Percentiles rank a stretch among this genome's conserved stretches.
Evolutionary conservation across 2,329 filamentous ascomycete genomes (phyloP).

Genomic region (Juglanconis juglandina): DNA sequence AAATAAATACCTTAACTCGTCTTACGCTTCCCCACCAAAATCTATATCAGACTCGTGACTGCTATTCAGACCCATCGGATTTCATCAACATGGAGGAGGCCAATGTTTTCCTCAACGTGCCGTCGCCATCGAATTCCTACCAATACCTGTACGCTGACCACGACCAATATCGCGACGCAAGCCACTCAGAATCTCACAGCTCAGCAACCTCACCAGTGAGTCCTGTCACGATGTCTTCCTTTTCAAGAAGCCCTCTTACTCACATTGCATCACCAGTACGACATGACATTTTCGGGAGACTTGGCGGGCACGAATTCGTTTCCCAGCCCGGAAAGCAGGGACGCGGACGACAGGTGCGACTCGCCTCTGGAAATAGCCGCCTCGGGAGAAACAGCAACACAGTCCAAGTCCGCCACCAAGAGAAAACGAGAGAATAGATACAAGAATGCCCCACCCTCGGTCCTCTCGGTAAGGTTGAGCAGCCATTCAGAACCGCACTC

Average conservation of each 20-base stretch:
- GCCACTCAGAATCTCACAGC: constrained; percentile 35
- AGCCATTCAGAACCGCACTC: background rate
- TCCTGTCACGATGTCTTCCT: background rate
- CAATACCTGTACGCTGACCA: constrained; percentile 33
- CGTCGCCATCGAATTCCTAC: constrained; percentile 31
- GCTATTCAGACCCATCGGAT: background rate
- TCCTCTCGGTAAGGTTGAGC: constrained; percentile 41
- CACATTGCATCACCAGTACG: constrained; percentile 28
- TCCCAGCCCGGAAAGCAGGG: constrained; percentile 21
- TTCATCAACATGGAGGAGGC: constrained; percentile 29
- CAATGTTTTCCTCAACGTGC: constrained; percentile 27
- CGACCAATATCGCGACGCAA: constrained; percentile 34
- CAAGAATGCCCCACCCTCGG: constrained; percentile 49
- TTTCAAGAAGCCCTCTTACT: constrained; percentile 7
- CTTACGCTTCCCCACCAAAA: background rate
- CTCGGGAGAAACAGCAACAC: constrained; percentile 23
- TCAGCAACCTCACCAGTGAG: constrained; percentile 35
- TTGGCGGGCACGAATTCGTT: constrained; percentile 19
- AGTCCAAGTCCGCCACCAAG: constrained; percentile 38
- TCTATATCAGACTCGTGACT: constrained; percentile 1
- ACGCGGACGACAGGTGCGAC: constrained; percentile 13
- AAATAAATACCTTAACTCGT: background rate
- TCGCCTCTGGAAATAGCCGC: constrained; percentile 16
- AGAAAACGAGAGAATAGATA: constrained; percentile 51
- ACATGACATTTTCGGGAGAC: constrained; percentile 26